Evolutionary conservation across 305 asterid species (phyloP), one percentile per base, ranked within the genome.

Genomic region (Solanum aculeatissimum): DNA sequence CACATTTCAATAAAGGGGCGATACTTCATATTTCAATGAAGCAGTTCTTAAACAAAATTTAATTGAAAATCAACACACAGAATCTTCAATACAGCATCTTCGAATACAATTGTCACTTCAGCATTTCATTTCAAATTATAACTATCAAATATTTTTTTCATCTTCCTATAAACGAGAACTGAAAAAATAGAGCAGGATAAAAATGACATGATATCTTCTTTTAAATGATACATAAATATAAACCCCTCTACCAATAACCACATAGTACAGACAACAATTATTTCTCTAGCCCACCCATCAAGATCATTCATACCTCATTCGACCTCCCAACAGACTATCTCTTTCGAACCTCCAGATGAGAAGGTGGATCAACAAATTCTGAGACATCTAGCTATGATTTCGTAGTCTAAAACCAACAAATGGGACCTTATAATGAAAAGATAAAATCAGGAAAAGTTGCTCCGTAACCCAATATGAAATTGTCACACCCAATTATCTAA

Each of bases 401-500:
- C 40, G 35, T 78, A 54, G 82, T 16, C 82, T 51, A 27, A 77
- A 78, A 78, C 63, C 66, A 78, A 53, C 9, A 25, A 78, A 78
- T 32, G 66, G 49, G 25, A 53, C 49, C 66, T 53, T 78, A n/a
- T n/a, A 53, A 53, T 78, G 83, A 19, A 53, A 78, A 18, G 27
- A 53, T 53, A 78, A 78, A 51, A 78, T 38, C 55, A 2, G 45
- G 49, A 42, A 54, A 72, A 69, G 11, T 70, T 29, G 13, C 81
- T 47, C 85, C 14, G 54, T 78, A 69, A 82, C 84, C 85, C 85
- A 86, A 68, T 47, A 81, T 78, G 83, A 79, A 85, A 65, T 51
- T 70, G 57, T 42, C 75, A 65, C 78, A 87, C 89, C 43, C 71
- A 80, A 45, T 58, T 66, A 82, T 83, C 79, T 69, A 32, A 10